Conservation (phyloP, 2,329 filamentous ascomycete genomes). For the Cordyceps farinosa region DNA sequence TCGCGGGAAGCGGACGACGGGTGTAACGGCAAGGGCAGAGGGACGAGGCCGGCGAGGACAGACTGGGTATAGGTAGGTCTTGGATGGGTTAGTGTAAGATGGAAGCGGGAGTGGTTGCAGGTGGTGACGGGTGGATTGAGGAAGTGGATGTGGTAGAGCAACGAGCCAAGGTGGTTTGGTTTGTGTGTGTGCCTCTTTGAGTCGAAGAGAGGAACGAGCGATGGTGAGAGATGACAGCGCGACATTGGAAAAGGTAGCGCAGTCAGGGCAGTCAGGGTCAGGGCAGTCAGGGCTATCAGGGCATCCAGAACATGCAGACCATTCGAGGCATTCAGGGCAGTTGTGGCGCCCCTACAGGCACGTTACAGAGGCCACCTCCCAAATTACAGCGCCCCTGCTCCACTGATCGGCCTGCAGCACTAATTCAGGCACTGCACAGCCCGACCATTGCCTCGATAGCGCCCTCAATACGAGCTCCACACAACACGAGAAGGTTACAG, state of each 20-base stretch:
- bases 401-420: background rate
- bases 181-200: background rate
- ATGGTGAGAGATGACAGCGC: too few relatives aligned
- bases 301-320: too few relatives aligned
- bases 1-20: slow-evolving; percentile 6
- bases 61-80: background rate
- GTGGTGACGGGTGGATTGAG: background rate
- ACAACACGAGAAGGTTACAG: slow-evolving; percentile 11
- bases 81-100: background rate
- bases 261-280: too few relatives aligned
- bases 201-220: too few relatives aligned
- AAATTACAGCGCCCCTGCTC: too few relatives aligned
- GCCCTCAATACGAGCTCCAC: slow-evolving; percentile 9
- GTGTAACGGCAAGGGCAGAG: slow-evolving; percentile 10
- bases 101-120: background rate
- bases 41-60: background rate
- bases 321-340: background rate
- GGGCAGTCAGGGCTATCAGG: too few relatives aligned
- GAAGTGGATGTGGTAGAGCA: background rate
- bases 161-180: background rate
- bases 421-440: background rate
- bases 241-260: too few relatives aligned
- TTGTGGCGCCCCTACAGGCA: too few relatives aligned
- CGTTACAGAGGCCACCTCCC: too few relatives aligned
- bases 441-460: background rate